These are phyloP conservation scores for Daldinia grandis DNA, from an alignment of 495 filamentous ascomycete genomes.

Conservation along the genomic window DNA sequence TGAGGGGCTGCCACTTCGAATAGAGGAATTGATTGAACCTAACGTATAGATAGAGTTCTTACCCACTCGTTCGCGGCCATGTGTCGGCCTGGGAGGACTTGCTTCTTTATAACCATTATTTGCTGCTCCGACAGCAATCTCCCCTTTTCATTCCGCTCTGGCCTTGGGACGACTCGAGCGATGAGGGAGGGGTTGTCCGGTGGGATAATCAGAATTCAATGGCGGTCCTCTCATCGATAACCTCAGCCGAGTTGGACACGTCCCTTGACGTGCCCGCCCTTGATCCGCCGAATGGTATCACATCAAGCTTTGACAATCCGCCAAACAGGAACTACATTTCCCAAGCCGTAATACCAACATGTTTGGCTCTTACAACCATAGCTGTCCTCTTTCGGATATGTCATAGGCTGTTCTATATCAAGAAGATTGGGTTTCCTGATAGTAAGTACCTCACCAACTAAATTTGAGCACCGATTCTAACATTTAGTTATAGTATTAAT, in stretches of 20 bases:
- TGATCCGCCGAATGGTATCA: conserved; percentile 35
- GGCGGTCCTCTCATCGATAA: conserved; percentile 21
- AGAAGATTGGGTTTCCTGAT: conserved; percentile 34
- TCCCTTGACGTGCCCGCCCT: conserved; percentile 42
- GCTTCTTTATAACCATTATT: conserved; percentile 14
- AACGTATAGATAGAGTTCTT: conserved; percentile 40
- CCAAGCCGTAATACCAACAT: conserved; percentile 29
- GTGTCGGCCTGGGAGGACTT: conserved; percentile 10
- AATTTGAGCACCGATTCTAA: neutral
- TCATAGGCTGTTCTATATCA: conserved; percentile 29
- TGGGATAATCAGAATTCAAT: conserved; percentile 16
- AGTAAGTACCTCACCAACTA: conserved; percentile 9
- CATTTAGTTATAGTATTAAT: conserved; percentile 26
- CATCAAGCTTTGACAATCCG: conserved; percentile 41
- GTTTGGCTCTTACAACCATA: conserved; percentile 22
- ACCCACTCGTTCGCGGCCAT: conserved; percentile 31
- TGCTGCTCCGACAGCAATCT: conserved; percentile 13
- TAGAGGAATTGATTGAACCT: neutral
- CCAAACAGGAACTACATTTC: conserved; percentile 41
- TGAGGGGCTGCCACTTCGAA: conserved; percentile 5
- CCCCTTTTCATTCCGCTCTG: conserved; percentile 11
- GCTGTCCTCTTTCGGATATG: conserved; percentile 34
- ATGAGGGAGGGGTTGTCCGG: conserved; percentile 12
- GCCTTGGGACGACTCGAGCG: conserved; percentile 6
- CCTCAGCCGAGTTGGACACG: conserved; percentile 24